These are phyloP conservation scores for Houttuynia cordata DNA, from an alignment of 164 flowering plant genomes.

Conservation along the genomic window DNA sequence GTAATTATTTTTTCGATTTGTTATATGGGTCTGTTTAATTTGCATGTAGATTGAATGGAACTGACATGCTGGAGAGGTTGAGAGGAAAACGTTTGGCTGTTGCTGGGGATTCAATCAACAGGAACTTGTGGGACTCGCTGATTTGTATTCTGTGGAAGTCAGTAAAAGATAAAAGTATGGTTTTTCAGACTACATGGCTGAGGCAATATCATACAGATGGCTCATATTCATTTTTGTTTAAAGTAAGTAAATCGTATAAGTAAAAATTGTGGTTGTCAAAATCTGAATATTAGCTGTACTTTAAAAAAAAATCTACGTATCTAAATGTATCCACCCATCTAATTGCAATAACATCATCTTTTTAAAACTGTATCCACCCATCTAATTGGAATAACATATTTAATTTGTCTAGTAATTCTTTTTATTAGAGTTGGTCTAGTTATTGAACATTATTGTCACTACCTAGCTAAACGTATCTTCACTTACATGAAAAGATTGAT, in stretches of 20 bases:
- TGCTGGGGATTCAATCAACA: constrained; percentile 89
- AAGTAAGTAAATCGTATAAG: constrained; percentile 1
- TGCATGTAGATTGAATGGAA: constrained; percentile 47
- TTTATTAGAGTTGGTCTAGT: too few relatives aligned
- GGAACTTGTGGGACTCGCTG: constrained; percentile 99
- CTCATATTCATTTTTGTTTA: not conserved
- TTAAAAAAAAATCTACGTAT: too few relatives aligned
- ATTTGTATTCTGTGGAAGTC: constrained; percentile 64
- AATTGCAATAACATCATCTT: too few relatives aligned
- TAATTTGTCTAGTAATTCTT: too few relatives aligned
- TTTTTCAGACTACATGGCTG: constrained; percentile 68
- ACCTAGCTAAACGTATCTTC: too few relatives aligned
- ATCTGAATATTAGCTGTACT: too few relatives aligned
- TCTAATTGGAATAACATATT: too few relatives aligned
- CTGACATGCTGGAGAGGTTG: constrained; percentile 53
- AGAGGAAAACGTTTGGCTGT: constrained; percentile 79
- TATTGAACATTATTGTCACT: too few relatives aligned
- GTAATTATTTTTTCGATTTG: not conserved
- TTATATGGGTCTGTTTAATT: constrained; percentile 1
- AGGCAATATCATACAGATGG: constrained; percentile 38
- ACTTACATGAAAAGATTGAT: too few relatives aligned
- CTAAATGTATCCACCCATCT: too few relatives aligned
- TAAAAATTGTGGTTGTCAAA: too few relatives aligned
- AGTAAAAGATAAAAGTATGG: constrained; percentile 53
- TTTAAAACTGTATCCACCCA: too few relatives aligned